A percentile compares a stretch with the other conserved stretches of the same genome.
phyloP scores from a whole-genome alignment of 2,329 filamentous ascomycete genomes.

The Bipolaris bicolor region DNA sequence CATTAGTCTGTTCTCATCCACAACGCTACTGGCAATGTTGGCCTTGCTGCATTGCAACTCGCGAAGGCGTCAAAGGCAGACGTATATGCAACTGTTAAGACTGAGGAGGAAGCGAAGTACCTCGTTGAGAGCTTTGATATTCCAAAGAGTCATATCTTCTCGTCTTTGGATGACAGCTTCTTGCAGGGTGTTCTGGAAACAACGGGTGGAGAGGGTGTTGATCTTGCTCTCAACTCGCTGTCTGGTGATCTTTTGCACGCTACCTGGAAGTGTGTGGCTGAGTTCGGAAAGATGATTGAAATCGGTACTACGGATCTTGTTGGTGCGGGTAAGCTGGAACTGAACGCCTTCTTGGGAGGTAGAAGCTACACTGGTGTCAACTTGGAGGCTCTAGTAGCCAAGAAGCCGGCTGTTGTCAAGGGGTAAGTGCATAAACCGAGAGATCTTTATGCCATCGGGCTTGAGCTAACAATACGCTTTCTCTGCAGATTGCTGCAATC shows the following conservation, averaged over 20 bases:
- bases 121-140: slow-evolving; percentile 27
- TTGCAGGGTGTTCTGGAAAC: not conserved
- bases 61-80: slow-evolving; percentile 23
- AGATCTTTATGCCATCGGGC: not conserved
- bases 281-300: slow-evolving; percentile 29
- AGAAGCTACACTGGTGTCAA: slow-evolving; percentile 4
- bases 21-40: slow-evolving; percentile 23
- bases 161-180: slow-evolving; percentile 22
- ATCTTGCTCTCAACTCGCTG: slow-evolving; percentile 41
- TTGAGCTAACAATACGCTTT: not conserved
- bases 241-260: slow-evolving; percentile 38
- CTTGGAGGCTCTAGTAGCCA: not conserved
- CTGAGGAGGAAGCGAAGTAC: slow-evolving; percentile 23
- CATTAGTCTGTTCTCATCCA: slow-evolving; percentile 29
- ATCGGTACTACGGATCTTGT: slow-evolving; percentile 25
- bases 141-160: slow-evolving; percentile 42
- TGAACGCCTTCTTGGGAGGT: slow-evolving; percentile 18
- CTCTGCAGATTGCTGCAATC: not conserved
- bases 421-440: not conserved
- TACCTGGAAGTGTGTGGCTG: slow-evolving; percentile 51
- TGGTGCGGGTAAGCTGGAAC: slow-evolving; percentile 12
- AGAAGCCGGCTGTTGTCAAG: not conserved
- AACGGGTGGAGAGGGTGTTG: slow-evolving; percentile 38
- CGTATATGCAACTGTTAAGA: slow-evolving; percentile 34
- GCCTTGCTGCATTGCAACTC: slow-evolving; percentile 29